Evolutionary conservation across 768 basidiomycete genomes (phyloP).

Genomic region (Boletellus ananiceps): DNA sequence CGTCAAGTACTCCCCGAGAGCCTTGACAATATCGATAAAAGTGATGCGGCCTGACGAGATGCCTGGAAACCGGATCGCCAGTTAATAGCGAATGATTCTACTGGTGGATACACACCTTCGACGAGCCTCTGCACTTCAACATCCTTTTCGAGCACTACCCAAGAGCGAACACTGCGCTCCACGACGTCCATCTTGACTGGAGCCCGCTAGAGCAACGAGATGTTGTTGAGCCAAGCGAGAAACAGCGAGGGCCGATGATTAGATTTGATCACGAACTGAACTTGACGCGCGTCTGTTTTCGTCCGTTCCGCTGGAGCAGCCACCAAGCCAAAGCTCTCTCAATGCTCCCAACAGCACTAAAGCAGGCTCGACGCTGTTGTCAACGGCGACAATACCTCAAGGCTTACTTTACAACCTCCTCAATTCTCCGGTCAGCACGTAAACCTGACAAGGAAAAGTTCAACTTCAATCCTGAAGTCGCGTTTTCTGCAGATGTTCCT

Average conservation of each 20-base stretch:
- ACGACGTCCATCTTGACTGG: slow-evolving; percentile 36
- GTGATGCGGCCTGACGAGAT: slow-evolving; percentile 52
- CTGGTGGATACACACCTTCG: slow-evolving; percentile 42
- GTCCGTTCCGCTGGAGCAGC: slow-evolving; percentile 4
- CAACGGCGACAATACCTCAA: slow-evolving; percentile 22
- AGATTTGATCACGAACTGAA: not conserved
- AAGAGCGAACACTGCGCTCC: slow-evolving; percentile 60
- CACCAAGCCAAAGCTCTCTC: not conserved
- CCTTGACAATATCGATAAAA: slow-evolving; percentile 77
- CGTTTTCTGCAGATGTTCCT: slow-evolving; percentile 45
- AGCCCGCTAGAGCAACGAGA: not conserved
- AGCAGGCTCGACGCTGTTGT: slow-evolving; percentile 15
- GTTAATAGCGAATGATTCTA: not conserved
- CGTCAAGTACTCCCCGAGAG: slow-evolving; percentile 82
- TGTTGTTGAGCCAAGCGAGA: not conserved
- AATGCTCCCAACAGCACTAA: slow-evolving; percentile 22
- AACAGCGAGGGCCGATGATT: slow-evolving; percentile 4
- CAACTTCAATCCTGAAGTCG: slow-evolving; percentile 70
- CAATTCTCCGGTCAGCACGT: slow-evolving; percentile 8
- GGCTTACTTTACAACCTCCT: slow-evolving; percentile 23
- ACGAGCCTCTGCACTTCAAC: slow-evolving; percentile 56
- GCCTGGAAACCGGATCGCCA: slow-evolving; percentile 31
- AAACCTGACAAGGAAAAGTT: slow-evolving; percentile 48
- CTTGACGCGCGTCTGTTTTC: not conserved
- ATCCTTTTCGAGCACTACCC: slow-evolving; percentile 63